phyloP scores from a whole-genome alignment of 164 flowering plant species.

The Vitis labrusca region DNA sequence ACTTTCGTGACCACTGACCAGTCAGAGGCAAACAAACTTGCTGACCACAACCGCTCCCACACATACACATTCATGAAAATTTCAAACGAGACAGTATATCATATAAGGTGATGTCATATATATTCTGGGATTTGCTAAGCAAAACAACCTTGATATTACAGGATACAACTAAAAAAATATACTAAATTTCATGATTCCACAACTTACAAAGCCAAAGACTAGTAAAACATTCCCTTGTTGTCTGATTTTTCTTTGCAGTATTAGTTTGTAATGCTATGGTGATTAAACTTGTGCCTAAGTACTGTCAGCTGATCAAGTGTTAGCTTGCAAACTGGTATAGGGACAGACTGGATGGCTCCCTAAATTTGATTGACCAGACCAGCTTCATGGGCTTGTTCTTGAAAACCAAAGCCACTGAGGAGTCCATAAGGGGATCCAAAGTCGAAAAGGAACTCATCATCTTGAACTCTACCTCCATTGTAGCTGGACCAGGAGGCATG shows the following conservation, averaged over 20 bases:
- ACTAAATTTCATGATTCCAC: neutral
- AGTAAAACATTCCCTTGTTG: neutral
- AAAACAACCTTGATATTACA: neutral
- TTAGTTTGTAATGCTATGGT: neutral
- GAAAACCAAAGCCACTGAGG: neutral
- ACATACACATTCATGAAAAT: neutral
- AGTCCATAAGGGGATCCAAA: neutral
- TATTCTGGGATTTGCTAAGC: neutral
- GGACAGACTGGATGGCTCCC: no score
- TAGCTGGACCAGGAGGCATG: slow-evolving; percentile 1
- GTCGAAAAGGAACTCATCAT: slow-evolving; percentile 4
- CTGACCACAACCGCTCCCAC: neutral
- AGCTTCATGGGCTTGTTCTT: neutral
- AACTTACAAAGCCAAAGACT: neutral
- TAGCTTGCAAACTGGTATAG: neutral
- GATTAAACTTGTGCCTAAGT: neutral
- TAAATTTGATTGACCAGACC: slow-evolving; percentile 1
- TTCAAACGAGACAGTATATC: neutral
- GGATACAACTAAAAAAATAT: no score
- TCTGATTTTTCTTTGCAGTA: neutral
- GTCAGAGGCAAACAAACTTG: slow-evolving; percentile 4
- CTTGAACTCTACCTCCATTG: slow-evolving; percentile 1
- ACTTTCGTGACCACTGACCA: slow-evolving; percentile 19
- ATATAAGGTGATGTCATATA: neutral
- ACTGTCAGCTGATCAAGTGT: neutral